Conservation (phyloP, 768 basidiomycete species). For the Collybia nuda region DNA sequence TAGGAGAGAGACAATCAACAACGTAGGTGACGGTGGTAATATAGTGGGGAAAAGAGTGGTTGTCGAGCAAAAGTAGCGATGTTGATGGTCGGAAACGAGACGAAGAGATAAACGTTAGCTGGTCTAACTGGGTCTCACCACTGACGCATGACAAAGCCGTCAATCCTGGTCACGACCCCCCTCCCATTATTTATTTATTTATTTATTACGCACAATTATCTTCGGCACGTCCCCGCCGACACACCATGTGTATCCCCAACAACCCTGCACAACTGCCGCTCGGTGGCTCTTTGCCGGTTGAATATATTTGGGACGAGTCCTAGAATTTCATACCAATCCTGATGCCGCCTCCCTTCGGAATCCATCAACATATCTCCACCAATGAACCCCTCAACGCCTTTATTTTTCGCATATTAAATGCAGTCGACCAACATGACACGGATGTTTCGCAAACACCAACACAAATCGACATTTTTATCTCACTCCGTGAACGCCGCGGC, state of each 20-base stretch:
- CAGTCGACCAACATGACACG: too few relatives aligned
- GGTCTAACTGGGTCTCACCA: slow-evolving; percentile 12
- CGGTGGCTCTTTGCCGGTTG: too few relatives aligned
- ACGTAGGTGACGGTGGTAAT: background rate
- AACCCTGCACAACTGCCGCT: too few relatives aligned
- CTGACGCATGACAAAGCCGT: slow-evolving; percentile 16
- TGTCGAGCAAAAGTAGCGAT: background rate
- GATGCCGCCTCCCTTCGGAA: too few relatives aligned
- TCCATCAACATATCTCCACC: too few relatives aligned
- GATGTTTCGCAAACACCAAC: background rate
- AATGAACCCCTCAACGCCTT: too few relatives aligned
- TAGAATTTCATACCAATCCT: too few relatives aligned
- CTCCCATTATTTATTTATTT: slow-evolving; percentile 7
- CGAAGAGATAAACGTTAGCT: slow-evolving; percentile 5
- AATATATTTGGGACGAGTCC: too few relatives aligned
- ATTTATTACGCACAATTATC: background rate
- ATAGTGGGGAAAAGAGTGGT: too few relatives aligned
- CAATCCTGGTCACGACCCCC: slow-evolving; percentile 10
- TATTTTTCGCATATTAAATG: too few relatives aligned
- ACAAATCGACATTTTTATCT: background rate
- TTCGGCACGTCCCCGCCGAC: background rate
- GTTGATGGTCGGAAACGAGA: slow-evolving; percentile 4
- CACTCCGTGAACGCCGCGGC: slow-evolving; percentile 12
- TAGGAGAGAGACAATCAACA: background rate
- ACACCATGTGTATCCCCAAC: too few relatives aligned